Percentiles rank a stretch among this genome's conserved stretches.
Evolutionary conservation across 208 protist genomes (phyloP).

Genomic region (Zelonia costaricensis): DNA sequence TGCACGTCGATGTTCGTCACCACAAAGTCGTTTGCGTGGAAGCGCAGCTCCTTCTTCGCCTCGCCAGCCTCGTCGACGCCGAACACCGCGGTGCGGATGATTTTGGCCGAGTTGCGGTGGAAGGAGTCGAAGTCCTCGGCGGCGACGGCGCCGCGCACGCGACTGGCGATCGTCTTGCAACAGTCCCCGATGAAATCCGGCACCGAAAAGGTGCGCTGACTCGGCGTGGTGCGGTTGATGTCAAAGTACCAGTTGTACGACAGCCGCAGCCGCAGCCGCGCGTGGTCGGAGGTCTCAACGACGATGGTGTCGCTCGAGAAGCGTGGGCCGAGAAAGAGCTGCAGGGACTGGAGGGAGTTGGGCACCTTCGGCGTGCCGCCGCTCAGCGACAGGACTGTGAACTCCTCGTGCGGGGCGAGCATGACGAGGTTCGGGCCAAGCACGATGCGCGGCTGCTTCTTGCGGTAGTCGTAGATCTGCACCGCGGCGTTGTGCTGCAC

Average conservation of each 20-base stretch:
- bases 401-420: conserved; percentile 95
- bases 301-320: conserved; percentile 94
- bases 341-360: conserved; percentile 91
- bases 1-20: conserved; percentile 97
- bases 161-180: conserved; percentile 97
- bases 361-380: conserved; percentile 94
- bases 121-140: conserved; percentile 95
- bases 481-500: conserved; percentile 96
- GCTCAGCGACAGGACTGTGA: conserved; percentile 94
- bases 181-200: conserved; percentile 98
- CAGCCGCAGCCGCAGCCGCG: conserved; percentile 91
- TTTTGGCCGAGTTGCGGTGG: conserved; percentile 94
- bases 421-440: conserved; percentile 95
- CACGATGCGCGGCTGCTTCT: conserved; percentile 88
- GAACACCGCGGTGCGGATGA: conserved; percentile 96
- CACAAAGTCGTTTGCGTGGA: conserved; percentile 91
- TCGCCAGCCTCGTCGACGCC: conserved; percentile 63
- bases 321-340: conserved; percentile 94
- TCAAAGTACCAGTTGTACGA: conserved; percentile 98
- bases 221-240: conserved; percentile 45
- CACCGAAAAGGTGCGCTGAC: conserved; percentile 67
- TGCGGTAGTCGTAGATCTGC: conserved; percentile 96
- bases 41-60: conserved; percentile 67
- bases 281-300: conserved; percentile 97
- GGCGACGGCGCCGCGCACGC: conserved; percentile 95